Evolutionary conservation across 2,329 filamentous ascomycete species (phyloP), one percentile per base, ranked within the genome.

Genomic region (Elsinoe ampelina): DNA sequence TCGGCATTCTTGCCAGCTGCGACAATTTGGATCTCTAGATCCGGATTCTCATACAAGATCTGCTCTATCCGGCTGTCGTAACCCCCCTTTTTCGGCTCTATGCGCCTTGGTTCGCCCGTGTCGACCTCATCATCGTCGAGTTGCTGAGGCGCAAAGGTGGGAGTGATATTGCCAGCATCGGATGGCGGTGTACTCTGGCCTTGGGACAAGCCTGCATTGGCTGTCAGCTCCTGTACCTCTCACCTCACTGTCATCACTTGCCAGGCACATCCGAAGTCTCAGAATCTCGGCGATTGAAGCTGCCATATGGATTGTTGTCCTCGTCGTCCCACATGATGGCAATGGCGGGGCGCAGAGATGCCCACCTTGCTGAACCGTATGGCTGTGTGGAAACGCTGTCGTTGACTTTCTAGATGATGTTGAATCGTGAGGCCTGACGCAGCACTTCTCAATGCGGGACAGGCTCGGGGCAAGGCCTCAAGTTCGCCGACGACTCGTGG

Each of bases 61-160:
- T 98, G 93, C 74, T 98, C 92, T 63, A 98, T 91, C 54, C 93
- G 85, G 70, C 92, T 96, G 68, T 93, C 87, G 67, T 98, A 98
- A 26, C 87, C 89, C 20, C 89, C 89, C 60, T 89, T 89, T 73
- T 89, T 92, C 57, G 77, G 78, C 55, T 72, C 70, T 45, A 76
- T 72, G 43, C 68, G 71, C 36, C 71, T 65, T 12, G 81, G 80
- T 7, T 67, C 68, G 22, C 69, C 70, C 12, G 74, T 68, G 60
- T 74, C 72, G n/a, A 74, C 74, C 52, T 78, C 66, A 61, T 79
- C 73, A 52, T 79, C 66, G 61, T 78, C 73, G 47, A 79, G 77
- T 57, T 83, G 80, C 61, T 84, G 80, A 26, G 63, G 83, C 80
- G 64, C 77, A 81, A 42, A 82, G 72, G 63, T 81, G 77, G 50